Evolutionary conservation across 805 yeast genomes (phyloP).

Genomic region (Metschnikowia proteae): DNA sequence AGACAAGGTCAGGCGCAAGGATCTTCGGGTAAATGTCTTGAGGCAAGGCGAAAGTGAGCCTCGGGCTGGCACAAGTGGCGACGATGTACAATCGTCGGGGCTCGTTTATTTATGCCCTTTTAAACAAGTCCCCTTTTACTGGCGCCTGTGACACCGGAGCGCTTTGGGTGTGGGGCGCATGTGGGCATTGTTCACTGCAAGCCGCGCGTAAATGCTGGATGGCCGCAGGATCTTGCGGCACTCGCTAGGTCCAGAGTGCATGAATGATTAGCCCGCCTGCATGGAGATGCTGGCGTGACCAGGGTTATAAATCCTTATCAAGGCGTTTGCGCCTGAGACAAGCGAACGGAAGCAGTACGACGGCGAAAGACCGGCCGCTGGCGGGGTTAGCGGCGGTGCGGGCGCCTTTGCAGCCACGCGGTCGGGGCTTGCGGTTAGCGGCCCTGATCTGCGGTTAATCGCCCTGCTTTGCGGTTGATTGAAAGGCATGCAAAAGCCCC

Average conservation of each 20-base stretch:
- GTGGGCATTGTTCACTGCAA: neutral
- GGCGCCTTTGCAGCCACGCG: no score
- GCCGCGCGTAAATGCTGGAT: constrained; percentile 2
- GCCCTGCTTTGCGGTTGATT: neutral
- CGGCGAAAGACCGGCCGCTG: no score
- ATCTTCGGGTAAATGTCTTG: no score
- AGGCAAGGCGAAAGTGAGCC: no score
- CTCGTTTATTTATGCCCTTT: neutral
- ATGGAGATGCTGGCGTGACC: constrained; percentile 6
- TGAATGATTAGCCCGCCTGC: constrained; percentile 4
- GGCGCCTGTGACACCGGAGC: neutral
- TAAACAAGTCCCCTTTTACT: neutral
- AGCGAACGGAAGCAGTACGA: no score
- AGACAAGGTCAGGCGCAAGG: no score
- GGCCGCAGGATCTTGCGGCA: constrained; percentile 4
- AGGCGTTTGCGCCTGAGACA: no score
- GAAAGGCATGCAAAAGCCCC: neutral
- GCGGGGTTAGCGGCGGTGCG: no score
- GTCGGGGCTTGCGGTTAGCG: no score
- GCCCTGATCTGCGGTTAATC: no score
- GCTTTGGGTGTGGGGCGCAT: neutral
- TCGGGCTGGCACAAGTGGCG: no score
- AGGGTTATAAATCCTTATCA: neutral
- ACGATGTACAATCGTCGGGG: no score
- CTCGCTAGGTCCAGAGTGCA: constrained; percentile 2